Percentiles rank a stretch among this genome's conserved stretches.
Evolutionary conservation across 345 rosid species (phyloP).

Genomic region (Iberis pinnata): DNA sequence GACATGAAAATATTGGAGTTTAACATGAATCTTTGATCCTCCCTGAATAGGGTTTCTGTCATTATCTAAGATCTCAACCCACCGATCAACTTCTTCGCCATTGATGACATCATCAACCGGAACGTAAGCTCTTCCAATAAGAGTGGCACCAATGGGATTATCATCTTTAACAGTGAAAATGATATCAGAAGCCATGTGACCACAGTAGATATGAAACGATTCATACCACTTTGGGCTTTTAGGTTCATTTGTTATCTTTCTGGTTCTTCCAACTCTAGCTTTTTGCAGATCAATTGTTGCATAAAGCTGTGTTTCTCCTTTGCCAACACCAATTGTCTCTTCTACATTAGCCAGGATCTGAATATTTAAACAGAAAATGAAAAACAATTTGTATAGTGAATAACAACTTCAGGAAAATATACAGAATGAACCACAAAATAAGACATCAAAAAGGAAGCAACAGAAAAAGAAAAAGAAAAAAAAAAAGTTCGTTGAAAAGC

Average conservation of each 20-base stretch:
- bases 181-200: slow-evolving; percentile 70
- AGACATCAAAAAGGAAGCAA: too few relatives aligned
- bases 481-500: too few relatives aligned
- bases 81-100: slow-evolving; percentile 79
- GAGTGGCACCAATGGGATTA: slow-evolving; percentile 84
- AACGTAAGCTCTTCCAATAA: slow-evolving; percentile 82
- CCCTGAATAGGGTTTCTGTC: slow-evolving; percentile 56
- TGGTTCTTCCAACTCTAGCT: slow-evolving; percentile 95
- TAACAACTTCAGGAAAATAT: too few relatives aligned
- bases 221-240: slow-evolving; percentile 81
- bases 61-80: slow-evolving; percentile 75
- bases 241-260: slow-evolving; percentile 52
- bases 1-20: slow-evolving; percentile 68
- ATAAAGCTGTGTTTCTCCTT: slow-evolving; percentile 64
- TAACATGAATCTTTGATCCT: slow-evolving; percentile 81
- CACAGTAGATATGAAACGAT: slow-evolving; percentile 90
- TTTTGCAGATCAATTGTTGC: slow-evolving; percentile 82
- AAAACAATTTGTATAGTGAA: too few relatives aligned
- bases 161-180: slow-evolving; percentile 85
- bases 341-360: slow-evolving; percentile 69
- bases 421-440: too few relatives aligned
- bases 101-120: slow-evolving; percentile 59
- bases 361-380: not conserved
- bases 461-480: too few relatives aligned
- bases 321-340: slow-evolving; percentile 75